phyloP scores from a whole-genome alignment of 306 rosid genomes.

The Castanospermum australe region DNA sequence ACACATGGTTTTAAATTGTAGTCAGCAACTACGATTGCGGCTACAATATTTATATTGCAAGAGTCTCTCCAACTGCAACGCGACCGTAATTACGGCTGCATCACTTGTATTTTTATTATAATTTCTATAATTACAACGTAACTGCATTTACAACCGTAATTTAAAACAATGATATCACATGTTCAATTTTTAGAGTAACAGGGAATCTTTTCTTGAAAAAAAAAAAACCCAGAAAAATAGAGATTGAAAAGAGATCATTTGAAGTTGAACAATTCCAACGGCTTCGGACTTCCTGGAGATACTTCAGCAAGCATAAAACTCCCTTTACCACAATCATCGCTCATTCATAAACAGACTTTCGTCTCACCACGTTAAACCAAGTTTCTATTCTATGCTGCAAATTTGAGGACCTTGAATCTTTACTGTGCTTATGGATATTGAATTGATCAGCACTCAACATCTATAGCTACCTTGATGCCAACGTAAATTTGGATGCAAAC shows the following conservation, averaged over 20 bases:
- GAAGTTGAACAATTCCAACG: constrained; percentile 21
- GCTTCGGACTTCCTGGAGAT: constrained; percentile 5
- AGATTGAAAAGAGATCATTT: not conserved
- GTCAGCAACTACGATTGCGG: not conserved
- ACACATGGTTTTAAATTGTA: no score
- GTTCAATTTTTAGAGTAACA: not conserved
- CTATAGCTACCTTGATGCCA: no score
- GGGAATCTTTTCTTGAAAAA: not conserved
- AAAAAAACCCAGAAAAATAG: not conserved
- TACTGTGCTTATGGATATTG: constrained; percentile 9
- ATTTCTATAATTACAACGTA: no score
- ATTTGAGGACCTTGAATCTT: not conserved
- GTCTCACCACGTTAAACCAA: not conserved
- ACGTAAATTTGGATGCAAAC: constrained; percentile 4
- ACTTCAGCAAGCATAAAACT: constrained; percentile 8
- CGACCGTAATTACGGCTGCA: no score
- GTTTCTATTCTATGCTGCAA: not conserved
- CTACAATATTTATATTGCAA: no score
- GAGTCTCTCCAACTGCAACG: no score
- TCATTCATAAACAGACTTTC: not conserved
- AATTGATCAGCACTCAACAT: constrained; percentile 2
- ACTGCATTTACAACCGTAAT: no score
- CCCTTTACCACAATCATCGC: not conserved
- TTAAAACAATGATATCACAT: no score
- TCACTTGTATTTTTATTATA: no score